Evolutionary conservation across 1,284 basidiomycete species (phyloP), one percentile per base, ranked within the genome.

Genomic region (Naganishia cerealis): DNA sequence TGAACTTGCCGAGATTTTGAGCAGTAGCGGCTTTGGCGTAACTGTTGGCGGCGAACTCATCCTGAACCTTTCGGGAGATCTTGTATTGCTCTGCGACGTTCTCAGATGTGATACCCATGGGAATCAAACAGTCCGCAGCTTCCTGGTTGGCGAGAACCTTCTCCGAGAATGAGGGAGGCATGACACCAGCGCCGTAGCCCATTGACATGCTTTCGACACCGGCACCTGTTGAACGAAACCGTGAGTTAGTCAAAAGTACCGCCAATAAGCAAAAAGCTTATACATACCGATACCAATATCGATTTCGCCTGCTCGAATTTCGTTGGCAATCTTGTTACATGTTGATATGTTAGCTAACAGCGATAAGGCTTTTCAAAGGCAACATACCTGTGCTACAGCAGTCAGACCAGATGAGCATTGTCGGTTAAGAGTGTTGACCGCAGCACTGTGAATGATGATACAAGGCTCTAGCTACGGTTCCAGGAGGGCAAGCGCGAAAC

Each of bases 61-160:
- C 94, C 85, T 94, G 93, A 71, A 88, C 86, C 67, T 90, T 87
- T 58, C 94, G 86, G 26, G 89, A 85, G 73, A 97, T 85, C 73
- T 87, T 84, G 81, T 90, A 96, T 67, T 95, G 87, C 65, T 83
- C 82, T 15, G 90, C 90, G 71, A 98, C 94, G 58, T 98, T 98
- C 84, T 98, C 95, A 29, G 92, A 96, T 59, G 94, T 95, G 82
- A 93, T 89, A 72, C 94, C 94, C 94, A 97, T 97, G 66, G 95
- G 95, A 72, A 95, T 85, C 24, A 95, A 84, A 81, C 94, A 97
- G 84, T 99, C 94, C 70, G 88, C 87, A 1, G 96, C 87, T 76
- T 93, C 89, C 74, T 88, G 84, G 81, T 86, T 87, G 71, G 86
- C 81, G 73, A 94, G 85, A 59, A 98, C 87, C 53, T 85, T 85